phyloP scores from a whole-genome alignment of 164 flowering plant species.

The Magnolia sinica region DNA sequence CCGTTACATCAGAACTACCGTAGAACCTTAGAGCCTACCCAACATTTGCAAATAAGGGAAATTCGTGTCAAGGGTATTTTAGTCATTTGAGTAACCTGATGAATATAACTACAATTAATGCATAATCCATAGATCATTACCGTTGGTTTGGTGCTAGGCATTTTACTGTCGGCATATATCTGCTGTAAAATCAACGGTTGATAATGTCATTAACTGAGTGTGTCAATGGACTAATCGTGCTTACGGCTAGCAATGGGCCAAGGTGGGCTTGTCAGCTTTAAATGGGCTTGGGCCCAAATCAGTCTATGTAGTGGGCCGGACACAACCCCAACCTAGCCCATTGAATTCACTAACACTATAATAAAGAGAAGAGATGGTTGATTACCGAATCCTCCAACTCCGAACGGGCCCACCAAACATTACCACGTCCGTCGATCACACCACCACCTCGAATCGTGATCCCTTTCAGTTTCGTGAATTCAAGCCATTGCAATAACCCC shows the following conservation, averaged over 20 bases:
- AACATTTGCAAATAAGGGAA: neutral
- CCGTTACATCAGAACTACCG: slow-evolving; percentile 31
- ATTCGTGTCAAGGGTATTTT: no score
- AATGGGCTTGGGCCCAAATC: no score
- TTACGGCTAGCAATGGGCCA: neutral
- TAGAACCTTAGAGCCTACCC: slow-evolving; percentile 34
- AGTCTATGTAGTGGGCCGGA: slow-evolving; percentile 21
- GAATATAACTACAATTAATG: neutral
- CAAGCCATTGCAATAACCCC: slow-evolving; percentile 71
- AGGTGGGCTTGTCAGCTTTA: neutral
- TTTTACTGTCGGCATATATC: slow-evolving; percentile 21
- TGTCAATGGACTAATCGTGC: neutral
- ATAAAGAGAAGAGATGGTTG: neutral
- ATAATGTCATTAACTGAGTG: neutral
- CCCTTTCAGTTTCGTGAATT: slow-evolving; percentile 77
- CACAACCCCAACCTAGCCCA: neutral
- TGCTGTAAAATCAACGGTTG: slow-evolving; percentile 4
- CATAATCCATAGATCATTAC: slow-evolving; percentile 14
- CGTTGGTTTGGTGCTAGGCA: slow-evolving; percentile 37
- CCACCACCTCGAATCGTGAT: slow-evolving; percentile 74
- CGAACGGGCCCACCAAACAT: slow-evolving; percentile 78
- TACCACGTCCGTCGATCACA: slow-evolving; percentile 76
- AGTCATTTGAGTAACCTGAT: no score
- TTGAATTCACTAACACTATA: neutral
- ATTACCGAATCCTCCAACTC: slow-evolving; percentile 41